phyloP scores from a whole-genome alignment of 148 eudicot genomes.

The Polygonum aviculare region DNA sequence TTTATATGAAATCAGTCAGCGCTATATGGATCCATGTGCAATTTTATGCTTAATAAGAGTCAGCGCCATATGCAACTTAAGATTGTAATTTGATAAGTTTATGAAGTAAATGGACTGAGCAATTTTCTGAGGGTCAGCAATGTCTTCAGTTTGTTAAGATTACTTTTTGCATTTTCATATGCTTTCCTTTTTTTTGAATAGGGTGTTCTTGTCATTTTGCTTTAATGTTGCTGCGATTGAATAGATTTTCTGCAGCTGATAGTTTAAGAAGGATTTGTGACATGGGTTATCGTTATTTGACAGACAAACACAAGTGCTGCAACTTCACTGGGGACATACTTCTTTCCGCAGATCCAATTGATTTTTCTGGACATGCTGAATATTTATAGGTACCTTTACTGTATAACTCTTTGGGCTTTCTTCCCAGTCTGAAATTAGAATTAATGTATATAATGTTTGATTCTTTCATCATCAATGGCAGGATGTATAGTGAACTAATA shows the following conservation, averaged over 20 bases:
- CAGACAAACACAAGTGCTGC: slow-evolving; percentile 98
- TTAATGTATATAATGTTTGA: not conserved
- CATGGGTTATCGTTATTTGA: not conserved
- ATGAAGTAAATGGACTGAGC: not conserved
- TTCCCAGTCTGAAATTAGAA: not conserved
- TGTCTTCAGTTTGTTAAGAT: not conserved
- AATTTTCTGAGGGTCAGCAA: not conserved
- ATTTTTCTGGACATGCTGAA: slow-evolving; percentile 98
- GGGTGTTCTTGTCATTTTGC: not conserved
- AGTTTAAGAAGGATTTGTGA: not conserved
- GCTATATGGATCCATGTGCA: too few species aligned
- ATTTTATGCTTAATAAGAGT: too few species aligned
- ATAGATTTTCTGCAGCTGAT: not conserved
- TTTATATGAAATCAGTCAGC: too few species aligned
- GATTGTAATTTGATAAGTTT: not conserved
- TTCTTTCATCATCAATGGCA: not conserved
- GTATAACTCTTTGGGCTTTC: not conserved
- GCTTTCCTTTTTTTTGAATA: not conserved
- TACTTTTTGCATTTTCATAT: not conserved
- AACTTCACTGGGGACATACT: slow-evolving; percentile 79
- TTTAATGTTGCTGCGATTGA: not conserved
- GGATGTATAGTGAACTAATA: slow-evolving; percentile 93
- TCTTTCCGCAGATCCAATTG: slow-evolving; percentile 70
- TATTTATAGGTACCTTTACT: slow-evolving; percentile 61
- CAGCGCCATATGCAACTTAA: not conserved